Evolutionary conservation across 2,329 filamentous ascomycete genomes (phyloP), one percentile per base, ranked within the genome.

Genomic region (Diplocarpon rosae): DNA sequence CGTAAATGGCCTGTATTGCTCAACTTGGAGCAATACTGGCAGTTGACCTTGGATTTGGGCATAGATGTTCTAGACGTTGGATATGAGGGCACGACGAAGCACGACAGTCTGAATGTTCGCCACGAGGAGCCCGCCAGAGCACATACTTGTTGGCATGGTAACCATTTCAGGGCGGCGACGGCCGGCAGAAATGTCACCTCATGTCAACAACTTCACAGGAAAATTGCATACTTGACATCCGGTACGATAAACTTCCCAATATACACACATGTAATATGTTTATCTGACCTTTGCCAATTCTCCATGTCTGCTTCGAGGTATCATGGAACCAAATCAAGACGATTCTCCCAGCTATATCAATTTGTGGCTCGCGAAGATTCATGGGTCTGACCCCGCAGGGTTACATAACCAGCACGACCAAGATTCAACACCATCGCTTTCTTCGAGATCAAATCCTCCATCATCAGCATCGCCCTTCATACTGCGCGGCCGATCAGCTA

Each of bases 321-420:
- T 33, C n/a, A 46, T 46, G 44, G 39, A 42, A 43, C 42, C 30
- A 31, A 27, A 49, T 27, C 32, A 45, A 45, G 36, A 35, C 42
- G 24, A 49, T 36, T 42, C 39, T 40, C 30, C 30, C 35, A 36
- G 39, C 39, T 32, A 39, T 45, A 24, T 49, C 34, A 37, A 31
- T 20, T 39, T 29, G 16, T 49, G 39, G 43, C 35, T 49, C 29
- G 37, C 46, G 35, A 45, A 38, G 28, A 36, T 20, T 49, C 39
- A 49, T 49, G 45, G 39, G 47, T 33, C 39, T 49, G 24, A 40
- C 39, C 39, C 43, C 40, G 36, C 35, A 15, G 31, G 42, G 39
- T 32, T 46, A 29, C 36, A 49, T 43, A 17, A 39, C 29, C 28
- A 44, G 32, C 17, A 42, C 36, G 42, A 43, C 45, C 43, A 49